Evolutionary conservation across 495 filamentous ascomycete species (phyloP), one percentile per base, ranked within the genome.

Genomic region (Glonium stellatum): DNA sequence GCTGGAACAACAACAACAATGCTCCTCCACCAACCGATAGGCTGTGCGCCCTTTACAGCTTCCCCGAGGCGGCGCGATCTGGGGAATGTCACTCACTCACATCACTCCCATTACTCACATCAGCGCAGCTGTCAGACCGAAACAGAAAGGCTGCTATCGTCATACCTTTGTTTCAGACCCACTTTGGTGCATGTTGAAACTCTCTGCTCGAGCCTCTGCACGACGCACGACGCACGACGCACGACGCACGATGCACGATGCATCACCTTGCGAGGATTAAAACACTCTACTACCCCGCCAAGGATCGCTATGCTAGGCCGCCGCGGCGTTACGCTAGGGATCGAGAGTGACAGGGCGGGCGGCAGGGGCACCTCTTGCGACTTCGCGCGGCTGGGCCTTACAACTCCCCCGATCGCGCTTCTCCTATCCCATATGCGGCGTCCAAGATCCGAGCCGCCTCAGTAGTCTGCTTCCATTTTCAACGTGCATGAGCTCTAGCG

Each of bases 381-480:
- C 27, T n/a, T n/a, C n/a, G n/a, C n/a, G n/a, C n/a, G n/a, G n/a
- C n/a, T n/a, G 36, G 15, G 15, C 8, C 36, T 8, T 8, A 15
- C 36, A 39, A 39, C 8, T 39, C 36, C 15, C 15, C 36, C 36
- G 36, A 15, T 39, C 15, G 15, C 15, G 8, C 36, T 39, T 39
- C 36, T 39, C 8, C 36, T 44, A 44, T 44, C 39, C 39, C 39
- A 2, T 11, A 13, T 18, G 13, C 13, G 4, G 18, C 18, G 13
- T 11, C 39, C 39, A 44, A 31, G 27, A 18, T 44, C 39, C 39
- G 39, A 15, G 12, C 18, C 18, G 4, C 18, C 39, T 11, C 22
- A 55, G 41, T 37, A 23, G n/a, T n/a, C n/a, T n/a, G n/a, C 41
- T 61, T 48, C 59, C 59, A 39, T 31, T 55, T 61, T 46, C 59